Evolutionary conservation across 176 grass and related monocot genomes (phyloP), one percentile per base, ranked within the genome.

Genomic region (Bolboschoenus planiculmis): DNA sequence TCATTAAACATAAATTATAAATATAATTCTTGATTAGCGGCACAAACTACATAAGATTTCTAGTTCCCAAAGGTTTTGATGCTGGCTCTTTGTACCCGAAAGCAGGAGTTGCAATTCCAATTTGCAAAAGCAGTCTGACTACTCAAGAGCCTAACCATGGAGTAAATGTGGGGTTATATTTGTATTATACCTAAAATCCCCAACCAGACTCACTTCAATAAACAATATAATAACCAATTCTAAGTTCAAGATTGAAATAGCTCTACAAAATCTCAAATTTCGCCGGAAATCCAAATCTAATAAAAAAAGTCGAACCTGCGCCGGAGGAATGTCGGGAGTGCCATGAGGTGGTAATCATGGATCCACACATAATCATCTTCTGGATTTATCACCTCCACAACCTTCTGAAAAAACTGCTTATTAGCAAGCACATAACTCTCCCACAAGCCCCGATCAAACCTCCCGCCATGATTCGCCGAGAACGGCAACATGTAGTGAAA

Each of bases 401-500:
- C 82, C 83, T 93, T 91, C 88, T 99, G 91, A 27, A 89, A 93
- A 88, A 99, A 99, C 27, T 91, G 85, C 79, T 99, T 99, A 85
- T 99, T 99, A 20, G 93, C 93, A 34, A 91, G 89, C 37, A 99
- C 91, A 57, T 99, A 99, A 0, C 90, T 85, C 82, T 99, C 93
- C 96, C 97, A 99, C 6, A 94, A 44, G 23, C 80, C 85, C 8
- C 97, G 92, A 74, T 99, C 97, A 63, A 99, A 99, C 24, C 88
- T 91, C 24, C 89, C 91, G 11, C 88, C 84, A 63, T 86, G 71
- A 16, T 90, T 84, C 51, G 80, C 80, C 33, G 4, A 89, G 64
- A 99, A 93, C 1, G 97, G 97, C 40, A 99, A 89, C 93, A 99
- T 99, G 89, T 99, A 96, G 83, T 99, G 97, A 65, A 99, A 99